Percentiles rank a stretch among this genome's conserved stretches.
These are phyloP conservation scores for Fusarium fujikuroi DNA, from an alignment of 2,329 filamentous ascomycete genomes.

Conservation along the genomic window DNA sequence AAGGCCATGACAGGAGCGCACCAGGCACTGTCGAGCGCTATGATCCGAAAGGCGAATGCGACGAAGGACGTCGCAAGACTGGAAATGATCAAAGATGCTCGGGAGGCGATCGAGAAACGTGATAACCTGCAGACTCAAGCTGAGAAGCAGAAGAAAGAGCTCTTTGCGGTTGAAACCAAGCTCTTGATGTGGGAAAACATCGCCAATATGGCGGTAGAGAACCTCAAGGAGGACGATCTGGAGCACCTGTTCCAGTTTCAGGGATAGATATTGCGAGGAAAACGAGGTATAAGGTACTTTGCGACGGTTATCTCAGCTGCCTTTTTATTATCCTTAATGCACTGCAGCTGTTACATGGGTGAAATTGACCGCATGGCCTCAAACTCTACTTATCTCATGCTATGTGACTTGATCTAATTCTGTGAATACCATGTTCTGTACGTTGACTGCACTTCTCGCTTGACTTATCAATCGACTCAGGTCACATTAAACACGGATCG, in stretches of 20 bases:
- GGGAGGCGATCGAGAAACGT: fast-evolving
- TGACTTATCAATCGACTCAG: neutral
- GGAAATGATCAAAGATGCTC: fast-evolving
- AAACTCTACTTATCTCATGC: neutral
- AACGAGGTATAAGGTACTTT: fast-evolving
- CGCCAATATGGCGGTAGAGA: neutral
- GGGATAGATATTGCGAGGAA: neutral
- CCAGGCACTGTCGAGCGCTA: fast-evolving
- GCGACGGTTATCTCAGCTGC: fast-evolving
- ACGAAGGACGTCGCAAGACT: fast-evolving
- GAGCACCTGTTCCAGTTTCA: neutral
- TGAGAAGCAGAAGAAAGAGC: neutral
- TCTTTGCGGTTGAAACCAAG: neutral
- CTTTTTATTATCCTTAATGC: neutral
- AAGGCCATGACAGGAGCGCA: neutral
- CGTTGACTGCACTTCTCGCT: neutral
- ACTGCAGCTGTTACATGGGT: no score
- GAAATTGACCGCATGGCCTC: no score
- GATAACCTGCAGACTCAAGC: fast-evolving
- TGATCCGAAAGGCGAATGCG: fast-evolving
- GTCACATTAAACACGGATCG: no score
- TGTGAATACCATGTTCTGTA: neutral
- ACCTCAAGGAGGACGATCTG: fast-evolving
- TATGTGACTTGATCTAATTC: neutral
- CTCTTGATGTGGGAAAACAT: neutral